Base-by-base conservation (phyloP, 805 yeast species). In the Candida methanosorbosa region DNA sequence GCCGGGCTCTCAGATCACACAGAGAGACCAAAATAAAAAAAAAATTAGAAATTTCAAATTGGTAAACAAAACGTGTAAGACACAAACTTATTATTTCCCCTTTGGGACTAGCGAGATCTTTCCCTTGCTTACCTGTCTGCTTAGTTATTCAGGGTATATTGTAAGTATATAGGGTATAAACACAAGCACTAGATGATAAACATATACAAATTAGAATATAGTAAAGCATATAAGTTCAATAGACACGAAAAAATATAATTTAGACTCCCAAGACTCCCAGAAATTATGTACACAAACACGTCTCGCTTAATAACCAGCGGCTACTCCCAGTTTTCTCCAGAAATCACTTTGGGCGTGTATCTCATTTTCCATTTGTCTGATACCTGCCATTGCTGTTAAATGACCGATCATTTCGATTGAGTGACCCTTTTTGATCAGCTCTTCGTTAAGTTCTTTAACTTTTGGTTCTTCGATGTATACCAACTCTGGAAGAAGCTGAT, bases 291-390 rank as follows among this genome's bases (percentile, higher is more conserved):
- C 23, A 21, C 9, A 8, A 11, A 8, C 7, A 8, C 7, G 23
- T 8, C 11, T 21, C 16, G n/a, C n/a, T n/a, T 46, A 81, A 42
- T 73, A 78, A 0, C 86, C 92, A 36, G 70, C 75, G 12, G 87
- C 81, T 29, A 59, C 66, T 7, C 94, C 95, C 31, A 80, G 60
- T 53, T 88, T 88, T 38, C 97, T 65, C 95, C 97, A 90, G 54
- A 59, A 84, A 54, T 90, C 97, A 45, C 86, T 68, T 9, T 87
- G 95, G 1, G 94, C 96, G 35, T 75, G 72, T 61, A 81, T 58
- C 24, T 57, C 32, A 34, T 70, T 55, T 39, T 63, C 45, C 31
- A 51, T 50, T 27, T 56, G 47, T 35, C 59, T 39, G 14, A 78
- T 68, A 1, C 72, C 82, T 47, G 74, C 71, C 76, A 78, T 66